A percentile compares a stretch with the other conserved stretches of the same genome.
phyloP scores from a whole-genome alignment of 345 rosid genomes.

The Hibiscus mutabilis region DNA sequence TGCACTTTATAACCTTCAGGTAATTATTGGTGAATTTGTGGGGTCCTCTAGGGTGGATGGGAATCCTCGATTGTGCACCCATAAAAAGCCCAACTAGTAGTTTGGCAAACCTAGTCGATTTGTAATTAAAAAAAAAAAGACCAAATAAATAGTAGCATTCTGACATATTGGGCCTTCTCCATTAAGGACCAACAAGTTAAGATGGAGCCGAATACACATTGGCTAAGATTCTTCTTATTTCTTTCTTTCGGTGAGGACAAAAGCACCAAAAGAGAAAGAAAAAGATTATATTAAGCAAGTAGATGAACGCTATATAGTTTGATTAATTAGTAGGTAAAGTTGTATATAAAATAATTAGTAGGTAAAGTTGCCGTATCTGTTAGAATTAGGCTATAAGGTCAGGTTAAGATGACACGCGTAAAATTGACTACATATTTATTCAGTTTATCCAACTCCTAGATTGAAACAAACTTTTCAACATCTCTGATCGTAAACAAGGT shows the following conservation, averaged over 20 bases:
- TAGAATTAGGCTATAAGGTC: neutral
- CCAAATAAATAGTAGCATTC: neutral
- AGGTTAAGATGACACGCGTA: neutral
- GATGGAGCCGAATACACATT: neutral
- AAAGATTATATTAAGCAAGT: neutral
- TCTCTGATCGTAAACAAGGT: neutral
- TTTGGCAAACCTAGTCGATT: neutral
- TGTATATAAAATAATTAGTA: neutral
- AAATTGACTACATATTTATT: neutral
- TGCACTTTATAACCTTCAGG: too few relatives aligned
- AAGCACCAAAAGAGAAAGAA: too few relatives aligned
- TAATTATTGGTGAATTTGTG: too few relatives aligned
- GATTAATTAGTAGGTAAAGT: slow-evolving; percentile 13
- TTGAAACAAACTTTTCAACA: neutral
- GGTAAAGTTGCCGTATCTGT: slow-evolving; percentile 5
- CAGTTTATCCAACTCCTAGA: neutral
- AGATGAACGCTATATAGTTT: slow-evolving; percentile 1
- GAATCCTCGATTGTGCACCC: neutral
- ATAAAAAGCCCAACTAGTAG: neutral
- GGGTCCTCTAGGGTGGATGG: too few relatives aligned
- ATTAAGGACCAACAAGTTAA: neutral
- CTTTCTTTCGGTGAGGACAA: neutral
- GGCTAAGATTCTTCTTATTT: neutral
- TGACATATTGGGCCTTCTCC: neutral
- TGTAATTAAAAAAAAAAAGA: neutral